Base-by-base conservation (phyloP, 2,329 filamentous ascomycete species). In the Pestalotiopsis sp. region DNA sequence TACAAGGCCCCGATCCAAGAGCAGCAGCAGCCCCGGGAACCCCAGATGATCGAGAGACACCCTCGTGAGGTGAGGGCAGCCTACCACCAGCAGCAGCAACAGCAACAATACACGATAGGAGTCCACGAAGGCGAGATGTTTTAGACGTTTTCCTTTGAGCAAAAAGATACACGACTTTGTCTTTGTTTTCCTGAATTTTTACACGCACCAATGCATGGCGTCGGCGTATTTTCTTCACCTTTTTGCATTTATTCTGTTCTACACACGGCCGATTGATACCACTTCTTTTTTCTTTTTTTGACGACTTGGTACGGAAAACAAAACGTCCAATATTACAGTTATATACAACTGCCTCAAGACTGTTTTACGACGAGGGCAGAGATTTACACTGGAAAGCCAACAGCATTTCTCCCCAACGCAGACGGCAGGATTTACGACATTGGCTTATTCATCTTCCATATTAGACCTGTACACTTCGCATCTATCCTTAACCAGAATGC, bases 61-160 rank as follows among this genome's bases (percentile, higher is more conserved):
- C 77, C 77, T n/a, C 76, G 76, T 60, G 77, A 86, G 68, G 76
- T 79, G 66, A 72, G 75, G 4, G 75, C 75, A 39, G 77, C 78
- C 48, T 76, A 80, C 70, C 77, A 76, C 66, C 73, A 77, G 66
- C 76, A 75, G 66, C 61, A 77, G 73, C 73, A 81, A 69, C 71
- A 68, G 20, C 66, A 72, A 68, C 73, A 81, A 58, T 79, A 82
- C 59, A 81, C 83, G 38, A 88, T 85, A 13, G 86, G 86, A 0
- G 76, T 88, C 44, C 81, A 86, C 71, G 79, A 79, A 66, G 86
- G 81, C 75, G 86, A 88, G 77, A 85, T 89, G 84, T 85, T 89
- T 71, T 89, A 78, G 76, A 70, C 39, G 24, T 38, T 62, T 40
- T 35, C 13, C 30, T n/a, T 17, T 13, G 4, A 13, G 20, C 22